Base-by-base conservation (phyloP, 2,329 filamentous ascomycete genomes). In the Diplocarpon mali region DNA sequence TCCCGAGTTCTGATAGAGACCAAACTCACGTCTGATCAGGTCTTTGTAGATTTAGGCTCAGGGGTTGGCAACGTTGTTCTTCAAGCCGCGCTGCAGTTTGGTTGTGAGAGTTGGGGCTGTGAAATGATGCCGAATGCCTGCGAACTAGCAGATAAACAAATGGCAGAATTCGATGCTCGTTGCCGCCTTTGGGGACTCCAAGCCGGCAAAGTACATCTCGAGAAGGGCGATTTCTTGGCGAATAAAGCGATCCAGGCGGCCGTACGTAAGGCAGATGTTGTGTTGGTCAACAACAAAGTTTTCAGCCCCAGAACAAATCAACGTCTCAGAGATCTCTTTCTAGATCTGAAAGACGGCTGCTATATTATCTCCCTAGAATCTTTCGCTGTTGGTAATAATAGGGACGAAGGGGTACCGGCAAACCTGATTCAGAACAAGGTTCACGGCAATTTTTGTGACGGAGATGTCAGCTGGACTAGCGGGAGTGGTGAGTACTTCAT, bases 251-350 rank as follows among this genome's bases (percentile, higher is more conserved):
- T 95, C 39, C 72, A 80, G 48, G 73, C 78, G 17, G 80, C 81
- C 7, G 72, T 98, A 40, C 82, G 83, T 62, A 78, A 81, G 44
- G 90, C 92, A 1, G 92, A 98, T 61, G 89, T 96, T n/a, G 78
- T 98, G 14, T 75, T 98, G 20, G 90, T 96, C 57, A 98, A 98
- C 69, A 98, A 98, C 66, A 89, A 96, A 65, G 92, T 88, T 2
- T 98, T 98, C 65, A 89, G 83, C 5, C 82, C 89, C 12, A 74
- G 82, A 55, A 75, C 95, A 44, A 98, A 96, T 65, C 83, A 86
- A 59, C 77, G 79, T 50, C 71, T 98, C 37, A 78, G 90, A 53
- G 79, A 86, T 56, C 86, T 94, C 69, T 96, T 98, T 59, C 69
- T 98, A 48, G 92, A 98, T 59, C 70, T 96, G 51, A 96, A 95